Base-by-base conservation (phyloP, 768 basidiomycete species). In the Strobilomyces dryophilus region DNA sequence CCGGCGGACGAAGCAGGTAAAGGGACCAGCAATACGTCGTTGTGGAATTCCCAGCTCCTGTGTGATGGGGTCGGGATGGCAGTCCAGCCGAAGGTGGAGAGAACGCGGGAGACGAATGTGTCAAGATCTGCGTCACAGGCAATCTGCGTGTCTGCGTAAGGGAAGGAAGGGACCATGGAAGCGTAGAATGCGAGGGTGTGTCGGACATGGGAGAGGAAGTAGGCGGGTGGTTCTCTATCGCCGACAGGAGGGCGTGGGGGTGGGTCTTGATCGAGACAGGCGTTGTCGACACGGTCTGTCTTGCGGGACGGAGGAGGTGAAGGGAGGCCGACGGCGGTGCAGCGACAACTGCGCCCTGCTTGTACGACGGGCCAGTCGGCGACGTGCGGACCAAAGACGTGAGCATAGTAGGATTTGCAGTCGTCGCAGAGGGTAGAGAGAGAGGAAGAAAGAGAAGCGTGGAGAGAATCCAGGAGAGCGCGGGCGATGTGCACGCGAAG, bases 321-420 rank as follows among this genome's bases (percentile, higher is more conserved):
- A 37, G 55, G 43, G 45, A 58, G 54, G n/a, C 61, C 63, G 47
- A 65, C 58, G 39, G 64, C 60, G 39, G 61, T 51, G 61, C 81
- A 82, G n/a, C 68, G 68, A 60, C 81, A 83, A 15, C 76, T 71
- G 2, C 79, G 73, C 8, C 65, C 67, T 37, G 61, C 65, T 44
- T 70, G 73, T 49, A 79, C 76, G 50, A 78, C 75, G 41, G 77
- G 76, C 81, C 81, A 83, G 43, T 76, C 72, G 63, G 77, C 80
- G 9, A 81, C 68, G 54, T 78, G 74, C 29, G 70, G 69, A 1
- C 81, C 81, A 55, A 76, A 82, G 24, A 83, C 78, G 52, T 80
- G 78, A 20, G 77, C 64, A 60, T 81, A 75, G 61, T 79, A 82
- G 18, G 74, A 69, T 57, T 73, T 68, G 64, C 79, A 81, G 52